phyloP scores from a whole-genome alignment of 2,329 filamentous ascomycete genomes.

The Dactylellina sp. region DNA sequence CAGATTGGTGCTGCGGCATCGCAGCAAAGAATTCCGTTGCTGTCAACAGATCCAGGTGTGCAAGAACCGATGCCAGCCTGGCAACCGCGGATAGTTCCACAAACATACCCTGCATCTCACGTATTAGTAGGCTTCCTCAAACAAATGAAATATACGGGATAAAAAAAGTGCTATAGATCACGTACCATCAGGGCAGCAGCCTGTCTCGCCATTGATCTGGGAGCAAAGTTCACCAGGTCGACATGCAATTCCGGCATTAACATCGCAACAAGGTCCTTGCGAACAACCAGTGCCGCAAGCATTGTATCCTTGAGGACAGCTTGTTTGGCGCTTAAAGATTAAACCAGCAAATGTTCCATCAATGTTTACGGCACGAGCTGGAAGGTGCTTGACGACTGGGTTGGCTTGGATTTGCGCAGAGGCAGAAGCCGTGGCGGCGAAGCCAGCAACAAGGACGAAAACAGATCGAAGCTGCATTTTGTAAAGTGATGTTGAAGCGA shows the following conservation, averaged over 20 bases:
- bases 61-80: slow-evolving; percentile 30
- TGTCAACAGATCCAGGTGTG: slow-evolving; percentile 40
- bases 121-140: slow-evolving; percentile 9
- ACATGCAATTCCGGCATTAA: slow-evolving; percentile 33
- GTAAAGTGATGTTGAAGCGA: slow-evolving; percentile 17
- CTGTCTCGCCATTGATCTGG: slow-evolving; percentile 31
- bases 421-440: slow-evolving; percentile 35
- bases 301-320: slow-evolving; percentile 31
- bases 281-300: slow-evolving; percentile 45
- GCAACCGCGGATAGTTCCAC: slow-evolving; percentile 40
- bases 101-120: slow-evolving; percentile 31
- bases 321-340: slow-evolving; percentile 46
- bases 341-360: slow-evolving; percentile 52
- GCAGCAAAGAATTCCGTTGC: slow-evolving; percentile 42
- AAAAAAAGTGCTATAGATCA: slow-evolving; percentile 4
- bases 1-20: slow-evolving; percentile 43
- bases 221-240: slow-evolving; percentile 49
- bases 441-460: slow-evolving; percentile 28
- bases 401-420: slow-evolving; percentile 37
- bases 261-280: slow-evolving; percentile 42
- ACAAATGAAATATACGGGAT: background rate
- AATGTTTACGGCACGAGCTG: slow-evolving; percentile 40
- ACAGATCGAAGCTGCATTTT: slow-evolving; percentile 46
- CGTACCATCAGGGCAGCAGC: slow-evolving; percentile 52
- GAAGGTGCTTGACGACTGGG: slow-evolving; percentile 49